These are phyloP conservation scores for Chlamydomonas sp. DNA, from an alignment of 139 green algal species.

Conservation along the genomic window DNA sequence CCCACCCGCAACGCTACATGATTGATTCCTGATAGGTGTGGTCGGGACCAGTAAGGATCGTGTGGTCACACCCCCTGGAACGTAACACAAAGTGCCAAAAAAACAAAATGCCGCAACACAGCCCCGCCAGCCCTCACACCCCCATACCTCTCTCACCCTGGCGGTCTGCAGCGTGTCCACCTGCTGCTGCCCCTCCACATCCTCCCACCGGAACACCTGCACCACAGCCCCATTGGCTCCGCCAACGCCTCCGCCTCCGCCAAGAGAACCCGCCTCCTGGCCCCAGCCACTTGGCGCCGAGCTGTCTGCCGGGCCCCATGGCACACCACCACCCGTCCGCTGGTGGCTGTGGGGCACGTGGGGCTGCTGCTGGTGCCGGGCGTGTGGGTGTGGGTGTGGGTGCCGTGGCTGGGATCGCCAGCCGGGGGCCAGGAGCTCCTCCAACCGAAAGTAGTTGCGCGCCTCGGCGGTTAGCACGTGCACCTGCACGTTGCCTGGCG, in stretches of 20 bases:
- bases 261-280: neutral
- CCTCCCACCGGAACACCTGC: neutral
- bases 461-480: slow-evolving; percentile 46
- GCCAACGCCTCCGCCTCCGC: neutral
- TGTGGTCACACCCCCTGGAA: too few relatives aligned
- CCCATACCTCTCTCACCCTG: neutral
- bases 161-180: slow-evolving; percentile 14
- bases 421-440: slow-evolving; percentile 28
- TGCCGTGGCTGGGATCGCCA: neutral
- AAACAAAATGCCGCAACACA: too few relatives aligned
- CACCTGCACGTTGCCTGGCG: slow-evolving; percentile 34
- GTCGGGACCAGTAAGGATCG: too few relatives aligned
- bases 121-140: too few relatives aligned
- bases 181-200: neutral
- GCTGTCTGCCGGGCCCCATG: too few relatives aligned
- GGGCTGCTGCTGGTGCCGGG: too few relatives aligned
- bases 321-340: too few relatives aligned
- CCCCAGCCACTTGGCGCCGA: neutral
- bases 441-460: slow-evolving; percentile 43
- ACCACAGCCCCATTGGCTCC: neutral
- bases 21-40: too few relatives aligned
- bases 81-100: too few relatives aligned
- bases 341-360: too few relatives aligned
- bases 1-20: too few relatives aligned
- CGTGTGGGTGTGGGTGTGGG: neutral